phyloP scores from a whole-genome alignment of 2,329 filamentous ascomycete genomes.

The Phialemoniopsis sp. region DNA sequence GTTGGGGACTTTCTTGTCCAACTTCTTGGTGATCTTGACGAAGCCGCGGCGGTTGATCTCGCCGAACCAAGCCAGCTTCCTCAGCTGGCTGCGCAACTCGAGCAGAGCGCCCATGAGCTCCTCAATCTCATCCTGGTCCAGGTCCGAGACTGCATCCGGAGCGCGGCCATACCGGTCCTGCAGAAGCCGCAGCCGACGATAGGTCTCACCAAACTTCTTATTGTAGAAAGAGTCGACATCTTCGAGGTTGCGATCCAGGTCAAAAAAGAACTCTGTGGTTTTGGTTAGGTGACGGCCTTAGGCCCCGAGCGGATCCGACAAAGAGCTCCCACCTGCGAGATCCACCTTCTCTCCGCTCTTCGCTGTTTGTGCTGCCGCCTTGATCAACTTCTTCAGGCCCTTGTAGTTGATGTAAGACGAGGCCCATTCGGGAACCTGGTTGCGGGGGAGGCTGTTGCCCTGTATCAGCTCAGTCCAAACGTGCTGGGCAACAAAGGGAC shows the following conservation, averaged over 20 bases:
- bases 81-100: slow-evolving; percentile 79
- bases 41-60: slow-evolving; percentile 95
- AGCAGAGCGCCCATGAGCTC: slow-evolving; percentile 87
- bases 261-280: slow-evolving; percentile 85
- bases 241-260: slow-evolving; percentile 93
- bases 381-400: slow-evolving; percentile 91
- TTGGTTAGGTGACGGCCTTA: slow-evolving; percentile 30
- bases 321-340: slow-evolving; percentile 72
- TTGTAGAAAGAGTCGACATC: slow-evolving; percentile 97
- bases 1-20: slow-evolving; percentile 87
- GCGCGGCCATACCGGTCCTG: slow-evolving; percentile 82
- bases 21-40: slow-evolving; percentile 97
- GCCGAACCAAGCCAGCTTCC: slow-evolving; percentile 96
- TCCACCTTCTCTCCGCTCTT: slow-evolving; percentile 74
- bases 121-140: slow-evolving; percentile 86
- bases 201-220: slow-evolving; percentile 84
- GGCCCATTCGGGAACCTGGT: slow-evolving; percentile 86
- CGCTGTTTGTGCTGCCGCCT: slow-evolving; percentile 62
- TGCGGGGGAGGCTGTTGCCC: slow-evolving; percentile 54
- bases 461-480: neutral
- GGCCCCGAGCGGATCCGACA: slow-evolving; percentile 21
- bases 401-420: slow-evolving; percentile 86
- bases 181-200: slow-evolving; percentile 78
- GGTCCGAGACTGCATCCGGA: slow-evolving; percentile 62
- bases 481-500: neutral